A percentile compares a stretch with the other conserved stretches of the same genome.
phyloP scores from a whole-genome alignment of 2,329 filamentous ascomycete species.

The Cordyceps farinosa region DNA sequence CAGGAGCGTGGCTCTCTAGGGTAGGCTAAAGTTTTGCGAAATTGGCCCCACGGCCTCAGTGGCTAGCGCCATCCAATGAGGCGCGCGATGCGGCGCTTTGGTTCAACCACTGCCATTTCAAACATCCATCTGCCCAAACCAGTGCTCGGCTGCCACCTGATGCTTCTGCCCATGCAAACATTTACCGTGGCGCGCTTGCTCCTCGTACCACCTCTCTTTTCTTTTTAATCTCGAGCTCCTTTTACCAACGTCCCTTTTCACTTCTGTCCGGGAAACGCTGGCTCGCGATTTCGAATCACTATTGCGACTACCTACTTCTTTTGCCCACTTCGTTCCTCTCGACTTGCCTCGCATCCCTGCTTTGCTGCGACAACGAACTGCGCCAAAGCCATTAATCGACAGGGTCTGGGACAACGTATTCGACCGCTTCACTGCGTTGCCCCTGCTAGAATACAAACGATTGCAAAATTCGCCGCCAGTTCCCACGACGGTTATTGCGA shows the following conservation, averaged over 20 bases:
- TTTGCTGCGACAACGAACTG: neutral
- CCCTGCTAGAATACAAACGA: neutral
- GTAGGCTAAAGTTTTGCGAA: neutral
- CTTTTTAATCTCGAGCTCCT: neutral
- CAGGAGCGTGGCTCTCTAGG: neutral
- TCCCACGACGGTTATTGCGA: neutral
- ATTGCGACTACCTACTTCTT: neutral
- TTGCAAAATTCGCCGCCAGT: neutral
- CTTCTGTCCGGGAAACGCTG: neutral
- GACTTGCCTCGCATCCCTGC: neutral
- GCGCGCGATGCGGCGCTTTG: conserved; percentile 5
- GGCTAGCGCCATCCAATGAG: conserved; percentile 9
- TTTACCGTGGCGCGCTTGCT: conserved; percentile 2
- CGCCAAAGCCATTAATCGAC: neutral
- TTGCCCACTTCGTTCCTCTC: neutral
- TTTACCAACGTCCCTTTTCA: neutral
- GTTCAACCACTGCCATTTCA: neutral
- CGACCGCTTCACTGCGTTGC: neutral
- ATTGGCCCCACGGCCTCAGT: conserved; percentile 2
- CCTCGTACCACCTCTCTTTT: neutral
- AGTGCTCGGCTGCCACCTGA: neutral
- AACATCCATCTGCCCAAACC: neutral
- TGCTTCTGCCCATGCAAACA: conserved; percentile 3
- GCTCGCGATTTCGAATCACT: neutral
- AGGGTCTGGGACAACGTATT: neutral